Conservation (phyloP, 305 asterid genomes). For the Striga hermonthica region DNA sequence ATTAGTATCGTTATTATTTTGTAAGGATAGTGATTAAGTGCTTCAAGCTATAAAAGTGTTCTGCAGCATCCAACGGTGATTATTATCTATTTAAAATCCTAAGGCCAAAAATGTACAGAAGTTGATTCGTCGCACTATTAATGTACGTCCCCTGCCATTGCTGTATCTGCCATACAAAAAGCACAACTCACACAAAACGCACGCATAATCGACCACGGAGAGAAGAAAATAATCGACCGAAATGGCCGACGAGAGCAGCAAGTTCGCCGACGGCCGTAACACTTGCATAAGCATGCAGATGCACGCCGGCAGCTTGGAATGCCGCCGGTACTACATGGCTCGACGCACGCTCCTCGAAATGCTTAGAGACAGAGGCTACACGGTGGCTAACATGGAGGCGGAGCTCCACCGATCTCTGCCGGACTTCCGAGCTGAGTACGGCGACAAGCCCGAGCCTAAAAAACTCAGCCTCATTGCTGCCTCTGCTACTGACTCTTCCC, state of each 20-base stretch:
- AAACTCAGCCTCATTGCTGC: conserved; percentile 40
- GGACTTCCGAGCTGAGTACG: conserved; percentile 40
- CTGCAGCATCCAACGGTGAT: too few species aligned
- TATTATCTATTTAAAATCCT: too few species aligned
- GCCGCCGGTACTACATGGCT: conserved; percentile 39
- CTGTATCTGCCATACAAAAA: conserved; percentile 10
- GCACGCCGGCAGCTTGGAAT: conserved; percentile 33
- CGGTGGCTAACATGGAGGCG: conserved; percentile 29
- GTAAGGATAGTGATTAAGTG: too few species aligned
- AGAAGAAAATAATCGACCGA: background rate
- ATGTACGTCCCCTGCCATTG: conserved; percentile 17
- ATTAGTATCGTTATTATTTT: too few species aligned
- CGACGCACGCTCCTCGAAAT: conserved; percentile 45
- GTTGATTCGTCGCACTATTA: conserved; percentile 1
- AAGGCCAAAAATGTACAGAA: too few species aligned
- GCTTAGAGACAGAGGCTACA: conserved; percentile 48
- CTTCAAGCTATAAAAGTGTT: too few species aligned
- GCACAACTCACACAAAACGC: background rate
- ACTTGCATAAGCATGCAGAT: conserved; percentile 37
- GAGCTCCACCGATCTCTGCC: conserved; percentile 42
- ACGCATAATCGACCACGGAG: background rate
- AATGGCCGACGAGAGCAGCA: conserved; percentile 25
- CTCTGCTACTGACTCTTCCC: conserved; percentile 33
- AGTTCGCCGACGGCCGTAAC: conserved; percentile 3
- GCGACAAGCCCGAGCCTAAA: conserved; percentile 35